Base-by-base conservation (phyloP, 129 eudicot species). In the Artemisia annua region DNA sequence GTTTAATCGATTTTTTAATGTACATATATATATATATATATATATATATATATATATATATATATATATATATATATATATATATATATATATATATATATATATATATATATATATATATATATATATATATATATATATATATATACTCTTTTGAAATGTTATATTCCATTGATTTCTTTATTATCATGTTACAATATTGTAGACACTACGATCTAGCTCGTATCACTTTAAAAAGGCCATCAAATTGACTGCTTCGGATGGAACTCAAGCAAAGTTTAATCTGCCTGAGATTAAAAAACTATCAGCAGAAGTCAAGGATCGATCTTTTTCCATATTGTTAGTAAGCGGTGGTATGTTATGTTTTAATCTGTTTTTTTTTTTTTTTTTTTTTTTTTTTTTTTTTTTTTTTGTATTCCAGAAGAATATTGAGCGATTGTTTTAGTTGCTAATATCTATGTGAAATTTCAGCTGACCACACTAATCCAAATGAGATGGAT, bases 301-400 rank as follows among this genome's bases (percentile, higher is more conserved):
- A 67, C 76, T 90, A 69, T 84, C 91, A 64, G 74, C 70, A 57
- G 94, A 86, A 56, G 79, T 83, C 71, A 80, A 71, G 71, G 78
- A 88, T 48, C 87, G 96, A 43, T 79, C 93, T 70, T 78, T 84
- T 78, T 56, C 73, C 28, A 80, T 95, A 70, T 83, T 90, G 83
- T 90, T 95, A 76, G 80, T 90, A 58, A 88, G 97, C 81, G 85
- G 87, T 75, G 97, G 99, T 95, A 95, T 78, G 87, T 9, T 64
- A 56, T 72, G 17, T 55, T 78, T 69, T 20, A 11, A 39, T 39
- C 46, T 39, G 11, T 39, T 39, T 30, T n/a, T n/a, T n/a, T n/a
- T n/a, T n/a, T n/a, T n/a, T n/a, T n/a, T n/a, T n/a, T n/a, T n/a
- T n/a, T n/a, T n/a, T n/a, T n/a, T n/a, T n/a, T n/a, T n/a, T n/a